A percentile compares a stretch with the other conserved stretches of the same genome.
Evolutionary conservation across 2,329 filamentous ascomycete species (phyloP).

Genomic region (Cytospora piceae): DNA sequence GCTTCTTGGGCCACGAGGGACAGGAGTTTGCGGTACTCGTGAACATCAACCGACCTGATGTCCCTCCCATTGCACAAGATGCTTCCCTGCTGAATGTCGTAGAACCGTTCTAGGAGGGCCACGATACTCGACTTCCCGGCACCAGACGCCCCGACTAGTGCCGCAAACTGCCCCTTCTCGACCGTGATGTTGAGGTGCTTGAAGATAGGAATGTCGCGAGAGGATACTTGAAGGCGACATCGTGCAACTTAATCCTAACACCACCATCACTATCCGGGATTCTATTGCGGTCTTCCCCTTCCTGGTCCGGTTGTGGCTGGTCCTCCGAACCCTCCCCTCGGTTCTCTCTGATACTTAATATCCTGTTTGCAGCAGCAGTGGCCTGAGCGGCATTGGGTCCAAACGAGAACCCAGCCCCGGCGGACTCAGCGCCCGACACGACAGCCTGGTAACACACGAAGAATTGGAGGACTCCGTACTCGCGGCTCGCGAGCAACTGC

Average conservation of each 20-base stretch:
- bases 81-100: slow-evolving; percentile 65
- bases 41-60: slow-evolving; percentile 61
- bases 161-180: slow-evolving; percentile 70
- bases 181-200: slow-evolving; percentile 65
- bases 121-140: slow-evolving; percentile 77
- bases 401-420: slow-evolving; percentile 70
- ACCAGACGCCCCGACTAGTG: slow-evolving; percentile 70
- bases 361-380: slow-evolving; percentile 62
- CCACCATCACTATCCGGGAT: slow-evolving; percentile 53
- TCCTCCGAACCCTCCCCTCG: slow-evolving; percentile 11
- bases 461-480: slow-evolving; percentile 53
- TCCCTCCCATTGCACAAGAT: slow-evolving; percentile 67
- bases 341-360: slow-evolving; percentile 54
- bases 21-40: slow-evolving; percentile 65
- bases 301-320: neutral
- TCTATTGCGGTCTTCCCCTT: slow-evolving; percentile 33
- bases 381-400: slow-evolving; percentile 67
- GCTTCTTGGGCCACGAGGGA: slow-evolving; percentile 77
- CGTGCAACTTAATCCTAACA: slow-evolving; percentile 58
- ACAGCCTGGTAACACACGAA: slow-evolving; percentile 67
- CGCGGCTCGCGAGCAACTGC: slow-evolving; percentile 55
- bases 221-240: slow-evolving; percentile 66
- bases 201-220: slow-evolving; percentile 60
- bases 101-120: slow-evolving; percentile 69
- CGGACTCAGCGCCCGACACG: slow-evolving; percentile 68